Percentiles rank a stretch among this genome's conserved stretches.
phyloP scores from a whole-genome alignment of 257 asterid genomes.

The Solanum corneliomulleri region DNA sequence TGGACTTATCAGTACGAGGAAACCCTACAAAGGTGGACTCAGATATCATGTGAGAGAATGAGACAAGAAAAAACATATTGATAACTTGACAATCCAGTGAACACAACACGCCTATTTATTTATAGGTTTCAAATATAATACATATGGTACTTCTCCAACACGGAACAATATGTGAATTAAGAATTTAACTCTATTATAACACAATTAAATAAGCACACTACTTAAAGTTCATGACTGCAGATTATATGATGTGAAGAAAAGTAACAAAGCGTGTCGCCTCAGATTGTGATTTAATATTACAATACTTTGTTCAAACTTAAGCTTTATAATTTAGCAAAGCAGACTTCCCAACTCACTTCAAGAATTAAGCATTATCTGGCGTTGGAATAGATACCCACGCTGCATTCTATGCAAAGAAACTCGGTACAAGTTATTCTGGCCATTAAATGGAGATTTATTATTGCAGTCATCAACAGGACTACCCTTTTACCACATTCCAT shows the following conservation, averaged over 20 bases:
- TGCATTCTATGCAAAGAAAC: background rate
- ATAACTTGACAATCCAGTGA: background rate
- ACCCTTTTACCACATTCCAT: no score
- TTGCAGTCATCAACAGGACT: background rate
- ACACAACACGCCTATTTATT: background rate
- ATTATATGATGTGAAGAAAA: background rate
- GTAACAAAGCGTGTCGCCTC: background rate
- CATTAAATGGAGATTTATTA: background rate
- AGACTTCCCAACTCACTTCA: background rate
- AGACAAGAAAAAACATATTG: background rate
- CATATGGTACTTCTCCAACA: background rate
- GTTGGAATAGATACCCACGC: background rate
- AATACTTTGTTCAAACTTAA: background rate
- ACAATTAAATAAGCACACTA: background rate
- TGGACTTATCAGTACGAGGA: background rate
- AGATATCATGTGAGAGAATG: background rate
- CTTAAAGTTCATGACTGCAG: background rate
- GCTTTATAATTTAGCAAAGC: background rate
- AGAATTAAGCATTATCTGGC: background rate
- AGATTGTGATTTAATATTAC: background rate
- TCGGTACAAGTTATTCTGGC: background rate
- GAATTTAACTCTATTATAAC: background rate
- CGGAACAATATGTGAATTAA: background rate
- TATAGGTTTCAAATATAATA: background rate
- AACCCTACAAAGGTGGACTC: background rate